Conservation (phyloP, 148 eudicot genomes). For the Mesembryanthemum crystallinum region DNA sequence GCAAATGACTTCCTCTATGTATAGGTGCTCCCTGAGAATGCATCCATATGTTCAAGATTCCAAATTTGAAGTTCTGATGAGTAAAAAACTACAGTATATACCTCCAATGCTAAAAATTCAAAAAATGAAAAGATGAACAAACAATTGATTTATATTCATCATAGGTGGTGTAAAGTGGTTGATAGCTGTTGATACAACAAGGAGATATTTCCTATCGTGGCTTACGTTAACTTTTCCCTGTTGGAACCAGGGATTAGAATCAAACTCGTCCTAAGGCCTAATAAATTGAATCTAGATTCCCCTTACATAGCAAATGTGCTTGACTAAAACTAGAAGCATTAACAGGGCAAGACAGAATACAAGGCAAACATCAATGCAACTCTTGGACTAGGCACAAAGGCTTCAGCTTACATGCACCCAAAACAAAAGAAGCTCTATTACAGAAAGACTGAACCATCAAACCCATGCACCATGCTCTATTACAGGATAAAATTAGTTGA, state of each 20-base stretch:
- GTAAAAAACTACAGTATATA: not conserved
- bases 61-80: not conserved
- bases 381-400: too few relatives aligned
- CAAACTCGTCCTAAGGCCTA: not conserved
- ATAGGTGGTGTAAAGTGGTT: too few relatives aligned
- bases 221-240: too few relatives aligned
- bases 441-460: too few relatives aligned
- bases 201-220: too few relatives aligned
- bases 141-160: not conserved
- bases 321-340: not conserved
- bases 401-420: too few relatives aligned
- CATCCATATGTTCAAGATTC: not conserved
- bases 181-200: too few relatives aligned
- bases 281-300: not conserved
- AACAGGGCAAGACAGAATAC: too few relatives aligned
- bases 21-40: constrained; percentile 20
- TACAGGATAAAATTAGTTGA: too few relatives aligned
- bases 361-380: too few relatives aligned
- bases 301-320: not conserved
- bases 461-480: too few relatives aligned
- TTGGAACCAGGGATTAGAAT: not conserved
- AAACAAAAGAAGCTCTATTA: too few relatives aligned
- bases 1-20: not conserved
- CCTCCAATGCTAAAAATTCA: not conserved
- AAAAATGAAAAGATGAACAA: not conserved